Evolutionary conservation across 345 rosid species (phyloP), one percentile per base, ranked within the genome.

Genomic region (Bruguiera parviflora): DNA sequence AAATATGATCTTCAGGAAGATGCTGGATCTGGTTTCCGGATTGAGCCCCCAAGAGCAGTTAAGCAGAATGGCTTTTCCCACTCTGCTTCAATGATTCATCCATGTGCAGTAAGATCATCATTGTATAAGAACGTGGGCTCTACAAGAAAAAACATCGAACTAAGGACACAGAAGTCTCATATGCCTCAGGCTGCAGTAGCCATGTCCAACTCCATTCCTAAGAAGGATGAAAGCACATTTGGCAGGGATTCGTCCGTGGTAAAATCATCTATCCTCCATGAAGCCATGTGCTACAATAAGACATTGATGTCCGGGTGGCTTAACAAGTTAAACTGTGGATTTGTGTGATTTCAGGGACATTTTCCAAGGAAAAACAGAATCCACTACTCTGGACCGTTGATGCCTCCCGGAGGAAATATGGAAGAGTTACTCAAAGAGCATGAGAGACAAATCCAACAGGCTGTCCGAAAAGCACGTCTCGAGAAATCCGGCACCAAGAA

Each of bases 381-480:
- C 64, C 88, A 92, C 57, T 92, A 53, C 78, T 92, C 98, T 3
- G 99, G 99, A 73, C 99, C 99, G 8, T 72, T 95, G 87, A 82
- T 92, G 82, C 90, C 98, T 74, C 87, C 89, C 2, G 98, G 96
- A 25, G 94, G 92, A 53, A 92, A 86, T 83, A 86, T 90, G 11
- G 96, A 95, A 10, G 99, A 89, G 20, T 73, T 90, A 73, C 88
- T 95, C 24, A 90, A 80, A 79, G 98, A 92, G 65, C 99, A 95
- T 21, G 99, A 92, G 78, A 87, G 92, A 74, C 96, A 83, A 63
- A 90, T 95, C 76, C 99, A 92, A 75, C 89, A 88, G 57, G 98
- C 94, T 51, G 92, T 95, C 27, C 93, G 96, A 2, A 88, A 86
- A 73, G 85, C 98, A 15, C 90, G 92, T 22, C 65, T 83, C 9